phyloP scores from a whole-genome alignment of 208 protist genomes.

The Crithidia expoeki region DNA sequence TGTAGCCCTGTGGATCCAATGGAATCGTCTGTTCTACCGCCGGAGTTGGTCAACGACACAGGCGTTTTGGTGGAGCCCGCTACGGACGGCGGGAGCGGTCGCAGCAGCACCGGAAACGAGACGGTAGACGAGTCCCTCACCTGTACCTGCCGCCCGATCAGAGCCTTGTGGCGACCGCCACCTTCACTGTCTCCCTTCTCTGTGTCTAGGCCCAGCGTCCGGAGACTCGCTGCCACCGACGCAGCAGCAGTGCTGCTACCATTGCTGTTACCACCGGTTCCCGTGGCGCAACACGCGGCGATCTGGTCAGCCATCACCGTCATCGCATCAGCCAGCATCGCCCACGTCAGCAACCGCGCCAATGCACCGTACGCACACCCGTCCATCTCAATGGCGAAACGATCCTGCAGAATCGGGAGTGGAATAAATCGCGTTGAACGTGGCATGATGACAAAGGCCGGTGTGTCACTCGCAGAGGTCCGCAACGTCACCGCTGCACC shows the following conservation, averaged over 20 bases:
- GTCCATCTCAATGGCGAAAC: constrained; percentile 16
- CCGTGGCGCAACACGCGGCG: background rate
- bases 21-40: background rate
- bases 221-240: constrained; percentile 1
- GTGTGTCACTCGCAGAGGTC: background rate
- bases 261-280: background rate
- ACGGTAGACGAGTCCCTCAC: constrained; percentile 17
- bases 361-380: constrained; percentile 13
- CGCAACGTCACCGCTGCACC: background rate
- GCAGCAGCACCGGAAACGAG: constrained; percentile 29
- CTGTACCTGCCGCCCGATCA: constrained; percentile 8
- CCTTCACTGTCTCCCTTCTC: background rate
- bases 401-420: constrained; percentile 12
- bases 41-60: constrained; percentile 5
- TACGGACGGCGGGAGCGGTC: background rate
- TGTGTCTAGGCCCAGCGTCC: background rate
- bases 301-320: constrained; percentile 20
- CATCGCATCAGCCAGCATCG: constrained; percentile 35
- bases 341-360: constrained; percentile 30
- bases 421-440: constrained; percentile 19
- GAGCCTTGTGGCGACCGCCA: background rate
- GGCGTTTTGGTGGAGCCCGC: background rate
- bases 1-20: background rate
- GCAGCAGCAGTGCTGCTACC: background rate
- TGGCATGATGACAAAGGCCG: constrained; percentile 13